Percentiles rank a stretch among this genome's conserved stretches.
Evolutionary conservation across 1,284 basidiomycete species (phyloP).

Genomic region (Hemileia vastatrix): DNA sequence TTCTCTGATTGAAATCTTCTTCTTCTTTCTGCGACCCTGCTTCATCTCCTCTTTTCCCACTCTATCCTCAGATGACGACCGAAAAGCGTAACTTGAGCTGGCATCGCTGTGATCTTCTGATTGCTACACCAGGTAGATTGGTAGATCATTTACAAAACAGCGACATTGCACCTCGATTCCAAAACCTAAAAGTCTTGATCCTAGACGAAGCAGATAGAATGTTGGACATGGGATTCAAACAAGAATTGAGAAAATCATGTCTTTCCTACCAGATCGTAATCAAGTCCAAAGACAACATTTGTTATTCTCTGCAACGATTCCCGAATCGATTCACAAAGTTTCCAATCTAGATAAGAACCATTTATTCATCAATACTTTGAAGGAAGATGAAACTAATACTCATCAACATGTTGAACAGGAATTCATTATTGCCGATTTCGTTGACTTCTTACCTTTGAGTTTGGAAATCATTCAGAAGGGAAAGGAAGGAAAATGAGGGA

Average conservation of each 20-base stretch:
- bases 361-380: constrained; percentile 56
- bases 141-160: constrained; percentile 48
- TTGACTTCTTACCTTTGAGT: constrained; percentile 49
- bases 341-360: constrained; percentile 53
- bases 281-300: constrained; percentile 45
- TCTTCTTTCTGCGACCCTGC: neutral
- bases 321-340: constrained; percentile 44
- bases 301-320: constrained; percentile 50
- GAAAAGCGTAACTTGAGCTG: constrained; percentile 43
- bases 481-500: constrained; percentile 28
- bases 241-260: constrained; percentile 41
- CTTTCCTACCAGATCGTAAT: constrained; percentile 40
- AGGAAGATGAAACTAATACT: constrained; percentile 56
- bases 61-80: too few relatives aligned
- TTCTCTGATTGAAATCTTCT: too few relatives aligned
- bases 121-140: constrained; percentile 50
- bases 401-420: constrained; percentile 59
- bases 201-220: constrained; percentile 50
- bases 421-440: constrained; percentile 48
- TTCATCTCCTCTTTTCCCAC: neutral
- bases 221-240: constrained; percentile 46
- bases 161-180: constrained; percentile 37
- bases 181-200: constrained; percentile 42
- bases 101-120: constrained; percentile 46
- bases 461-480: constrained; percentile 45